Evolutionary conservation across 805 yeast genomes (phyloP).

Genomic region (Metschnikowia kofuensis): DNA sequence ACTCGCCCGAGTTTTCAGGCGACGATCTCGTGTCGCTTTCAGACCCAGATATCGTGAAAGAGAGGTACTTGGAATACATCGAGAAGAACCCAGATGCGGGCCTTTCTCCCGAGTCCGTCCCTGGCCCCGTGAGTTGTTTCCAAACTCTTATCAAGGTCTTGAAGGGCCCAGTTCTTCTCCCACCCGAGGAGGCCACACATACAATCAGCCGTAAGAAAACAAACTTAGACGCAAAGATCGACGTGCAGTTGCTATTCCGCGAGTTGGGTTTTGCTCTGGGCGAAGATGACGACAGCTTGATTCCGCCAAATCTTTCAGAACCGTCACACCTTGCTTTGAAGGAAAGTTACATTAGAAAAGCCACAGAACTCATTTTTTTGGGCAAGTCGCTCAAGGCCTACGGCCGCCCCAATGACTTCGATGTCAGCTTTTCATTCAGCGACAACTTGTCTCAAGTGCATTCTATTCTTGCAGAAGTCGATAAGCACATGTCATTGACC

Average conservation of each 20-base stretch:
- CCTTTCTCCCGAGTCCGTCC: constrained; percentile 34
- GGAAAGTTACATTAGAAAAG: constrained; percentile 54
- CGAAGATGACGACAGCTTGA: constrained; percentile 29
- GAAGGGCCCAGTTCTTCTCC: constrained; percentile 58
- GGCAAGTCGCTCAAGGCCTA: constrained; percentile 16
- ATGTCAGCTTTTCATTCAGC: constrained; percentile 26
- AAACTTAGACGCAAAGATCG: constrained; percentile 54
- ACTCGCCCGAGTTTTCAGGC: constrained; percentile 46
- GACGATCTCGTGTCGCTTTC: constrained; percentile 46
- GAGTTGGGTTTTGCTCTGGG: constrained; percentile 44
- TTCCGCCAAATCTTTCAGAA: constrained; percentile 46
- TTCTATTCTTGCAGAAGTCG: constrained; percentile 35
- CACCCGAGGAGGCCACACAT: constrained; percentile 44
- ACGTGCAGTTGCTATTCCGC: constrained; percentile 48
- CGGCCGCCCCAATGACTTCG: constrained; percentile 15
- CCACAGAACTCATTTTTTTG: constrained; percentile 49
- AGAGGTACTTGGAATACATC: constrained; percentile 45
- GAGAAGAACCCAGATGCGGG: constrained; percentile 23
- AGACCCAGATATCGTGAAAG: constrained; percentile 47
- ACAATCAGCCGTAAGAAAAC: constrained; percentile 54
- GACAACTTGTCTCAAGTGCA: constrained; percentile 34
- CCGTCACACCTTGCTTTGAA: constrained; percentile 22
- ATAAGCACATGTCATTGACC: constrained; percentile 30
- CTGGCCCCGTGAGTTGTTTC: constrained; percentile 58
- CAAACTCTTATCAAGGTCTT: constrained; percentile 60